Evolutionary conservation across 352 stramenopile species (phyloP).

Genomic region (Hyaloperonospora brassicae): DNA sequence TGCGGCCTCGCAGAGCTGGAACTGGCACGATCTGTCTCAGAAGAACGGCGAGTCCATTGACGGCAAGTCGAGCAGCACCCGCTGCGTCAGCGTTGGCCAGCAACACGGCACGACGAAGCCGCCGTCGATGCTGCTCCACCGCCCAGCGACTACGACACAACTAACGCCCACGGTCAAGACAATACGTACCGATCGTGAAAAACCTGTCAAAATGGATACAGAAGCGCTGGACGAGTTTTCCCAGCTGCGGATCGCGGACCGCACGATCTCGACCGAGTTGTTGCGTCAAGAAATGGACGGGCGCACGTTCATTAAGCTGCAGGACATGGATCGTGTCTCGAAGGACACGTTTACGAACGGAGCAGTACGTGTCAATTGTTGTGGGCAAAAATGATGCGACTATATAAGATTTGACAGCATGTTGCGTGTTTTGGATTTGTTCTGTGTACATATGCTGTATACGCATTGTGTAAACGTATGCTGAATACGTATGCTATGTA

Average conservation of each 20-base stretch:
- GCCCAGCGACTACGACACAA: constrained; percentile 8
- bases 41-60: constrained; percentile 7
- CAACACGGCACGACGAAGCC: constrained; percentile 5
- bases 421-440: neutral
- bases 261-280: constrained; percentile 36
- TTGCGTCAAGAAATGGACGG: constrained; percentile 59
- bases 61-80: constrained; percentile 4
- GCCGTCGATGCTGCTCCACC: constrained; percentile 14
- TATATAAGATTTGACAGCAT: neutral
- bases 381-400: neutral
- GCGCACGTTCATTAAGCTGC: constrained; percentile 56
- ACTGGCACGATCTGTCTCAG: constrained; percentile 44
- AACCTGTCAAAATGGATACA: constrained; percentile 15
- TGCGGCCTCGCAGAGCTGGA: constrained; percentile 31
- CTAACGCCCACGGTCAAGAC: constrained; percentile 9
- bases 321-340: constrained; percentile 45
- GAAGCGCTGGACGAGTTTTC: constrained; percentile 48
- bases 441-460: no score
- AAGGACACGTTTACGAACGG: constrained; percentile 50
- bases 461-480: no score
- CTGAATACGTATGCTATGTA: no score
- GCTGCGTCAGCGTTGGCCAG: constrained; percentile 6
- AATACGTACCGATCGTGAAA: constrained; percentile 9
- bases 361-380: constrained; percentile 20
- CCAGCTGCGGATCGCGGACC: constrained; percentile 43